phyloP scores from a whole-genome alignment of 169 alveolate species.

The Fabrea salina region DNA sequence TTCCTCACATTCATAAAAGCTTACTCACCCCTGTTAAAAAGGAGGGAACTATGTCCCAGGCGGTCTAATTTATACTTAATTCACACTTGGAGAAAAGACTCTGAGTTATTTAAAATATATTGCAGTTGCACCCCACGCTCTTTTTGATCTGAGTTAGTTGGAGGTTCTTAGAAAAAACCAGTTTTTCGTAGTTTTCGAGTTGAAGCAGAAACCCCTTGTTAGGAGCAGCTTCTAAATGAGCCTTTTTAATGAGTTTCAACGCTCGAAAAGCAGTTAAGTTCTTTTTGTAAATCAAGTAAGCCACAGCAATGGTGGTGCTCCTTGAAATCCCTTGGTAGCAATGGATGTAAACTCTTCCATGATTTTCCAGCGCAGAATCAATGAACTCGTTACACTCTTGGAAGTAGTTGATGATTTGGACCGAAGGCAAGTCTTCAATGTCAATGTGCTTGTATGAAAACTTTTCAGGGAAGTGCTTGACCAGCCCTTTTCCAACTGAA shows the following conservation, averaged over 20 bases:
- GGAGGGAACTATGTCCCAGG: too few relatives aligned
- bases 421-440: slow-evolving; percentile 34
- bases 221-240: slow-evolving; percentile 7
- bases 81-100: too few relatives aligned
- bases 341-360: slow-evolving; percentile 44
- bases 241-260: not conserved
- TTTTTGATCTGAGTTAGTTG: too few relatives aligned
- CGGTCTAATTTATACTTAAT: too few relatives aligned
- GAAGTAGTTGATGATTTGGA: slow-evolving; percentile 32
- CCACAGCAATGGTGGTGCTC: slow-evolving; percentile 32
- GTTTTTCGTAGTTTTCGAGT: slow-evolving; percentile 9
- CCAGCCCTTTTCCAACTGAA: slow-evolving; percentile 34
- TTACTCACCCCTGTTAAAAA: slow-evolving; percentile 31
- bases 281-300: slow-evolving; percentile 29
- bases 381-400: slow-evolving; percentile 37
- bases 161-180: too few relatives aligned
- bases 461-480: slow-evolving; percentile 38
- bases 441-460: slow-evolving; percentile 35
- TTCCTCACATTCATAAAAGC: slow-evolving; percentile 97
- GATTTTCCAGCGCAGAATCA: slow-evolving; percentile 37
- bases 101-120: too few relatives aligned
- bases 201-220: slow-evolving; percentile 3
- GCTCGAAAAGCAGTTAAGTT: not conserved
- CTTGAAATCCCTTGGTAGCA: slow-evolving; percentile 54
- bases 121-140: too few relatives aligned